These are phyloP conservation scores for Plenodomus biglobosus DNA, from an alignment of 2,329 filamentous ascomycete genomes.

Conservation along the genomic window DNA sequence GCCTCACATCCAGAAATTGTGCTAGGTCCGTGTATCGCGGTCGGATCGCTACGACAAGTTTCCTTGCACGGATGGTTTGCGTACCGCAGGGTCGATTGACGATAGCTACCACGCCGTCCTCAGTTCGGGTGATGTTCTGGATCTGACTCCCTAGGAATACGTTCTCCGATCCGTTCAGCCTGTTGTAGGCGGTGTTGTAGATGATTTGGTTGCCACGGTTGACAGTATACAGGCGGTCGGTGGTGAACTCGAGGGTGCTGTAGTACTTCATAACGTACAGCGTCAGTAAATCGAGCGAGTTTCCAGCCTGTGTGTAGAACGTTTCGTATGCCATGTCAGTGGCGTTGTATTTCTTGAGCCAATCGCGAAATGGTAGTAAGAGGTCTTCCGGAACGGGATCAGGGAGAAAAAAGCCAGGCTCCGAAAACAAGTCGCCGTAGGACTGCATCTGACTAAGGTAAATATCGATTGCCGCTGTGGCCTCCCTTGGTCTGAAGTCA, in stretches of 20 bases:
- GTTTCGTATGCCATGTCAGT: slow-evolving; percentile 1
- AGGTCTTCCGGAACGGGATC: neutral
- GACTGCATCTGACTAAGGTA: neutral
- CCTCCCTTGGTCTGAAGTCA: neutral
- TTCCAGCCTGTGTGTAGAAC: slow-evolving; percentile 1
- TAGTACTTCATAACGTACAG: slow-evolving; percentile 3
- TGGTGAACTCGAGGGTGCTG: slow-evolving; percentile 1
- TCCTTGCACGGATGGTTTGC: slow-evolving; percentile 1
- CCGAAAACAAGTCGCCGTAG: neutral
- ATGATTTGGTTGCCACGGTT: slow-evolving; percentile 1
- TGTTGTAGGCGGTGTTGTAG: slow-evolving; percentile 2
- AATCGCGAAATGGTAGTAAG: neutral
- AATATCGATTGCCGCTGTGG: neutral
- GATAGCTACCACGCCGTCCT: neutral
- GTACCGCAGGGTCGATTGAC: neutral
- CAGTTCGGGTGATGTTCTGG: neutral
- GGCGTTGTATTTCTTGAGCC: slow-evolving; percentile 2
- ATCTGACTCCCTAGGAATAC: neutral
- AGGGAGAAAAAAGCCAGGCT: slow-evolving; percentile 1
- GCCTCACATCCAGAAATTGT: neutral
- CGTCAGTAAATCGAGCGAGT: neutral
- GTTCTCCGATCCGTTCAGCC: neutral
- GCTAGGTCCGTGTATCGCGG: neutral
- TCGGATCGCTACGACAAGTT: neutral
- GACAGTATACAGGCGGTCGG: neutral